Evolutionary conservation across 179 eudicot species (phyloP).

Genomic region (Drosera spatulata): DNA sequence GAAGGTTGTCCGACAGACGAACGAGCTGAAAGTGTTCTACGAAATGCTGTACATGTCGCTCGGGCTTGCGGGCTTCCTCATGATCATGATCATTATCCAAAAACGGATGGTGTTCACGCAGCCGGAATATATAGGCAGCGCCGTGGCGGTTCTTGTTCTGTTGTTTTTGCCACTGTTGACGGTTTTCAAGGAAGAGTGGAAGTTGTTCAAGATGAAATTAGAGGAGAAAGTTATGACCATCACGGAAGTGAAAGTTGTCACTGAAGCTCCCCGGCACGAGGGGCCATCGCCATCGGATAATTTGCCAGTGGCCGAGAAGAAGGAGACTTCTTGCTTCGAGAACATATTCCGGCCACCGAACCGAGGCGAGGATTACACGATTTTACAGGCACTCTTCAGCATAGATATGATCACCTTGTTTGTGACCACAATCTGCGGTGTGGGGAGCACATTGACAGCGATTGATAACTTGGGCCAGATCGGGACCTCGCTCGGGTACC

Average conservation of each 20-base stretch:
- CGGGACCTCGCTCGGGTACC: constrained; percentile 10
- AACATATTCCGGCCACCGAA: constrained; percentile 6
- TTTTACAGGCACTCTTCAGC: constrained; percentile 12
- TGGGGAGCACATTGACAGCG: constrained; percentile 7
- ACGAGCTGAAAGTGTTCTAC: background rate
- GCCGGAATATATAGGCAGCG: background rate
- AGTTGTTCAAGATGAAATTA: background rate
- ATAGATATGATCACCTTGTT: constrained; percentile 9
- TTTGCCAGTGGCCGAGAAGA: background rate
- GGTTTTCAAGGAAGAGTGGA: constrained; percentile 4
- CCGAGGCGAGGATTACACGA: constrained; percentile 11
- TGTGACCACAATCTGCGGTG: constrained; percentile 4
- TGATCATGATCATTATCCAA: constrained; percentile 6
- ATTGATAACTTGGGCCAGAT: constrained; percentile 12
- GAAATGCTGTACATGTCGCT: background rate
- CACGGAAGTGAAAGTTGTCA: background rate
- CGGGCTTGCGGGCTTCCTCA: constrained; percentile 2
- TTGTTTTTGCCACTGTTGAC: constrained; percentile 6
- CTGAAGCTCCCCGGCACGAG: background rate
- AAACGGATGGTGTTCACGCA: background rate
- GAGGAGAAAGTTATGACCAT: background rate
- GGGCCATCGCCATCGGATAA: background rate
- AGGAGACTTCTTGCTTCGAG: constrained; percentile 2
- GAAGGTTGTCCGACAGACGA: background rate
- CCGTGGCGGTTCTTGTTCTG: constrained; percentile 1